phyloP scores from a whole-genome alignment of 805 yeast species.

The Cyberlindnera nakhonratchasimensis region DNA sequence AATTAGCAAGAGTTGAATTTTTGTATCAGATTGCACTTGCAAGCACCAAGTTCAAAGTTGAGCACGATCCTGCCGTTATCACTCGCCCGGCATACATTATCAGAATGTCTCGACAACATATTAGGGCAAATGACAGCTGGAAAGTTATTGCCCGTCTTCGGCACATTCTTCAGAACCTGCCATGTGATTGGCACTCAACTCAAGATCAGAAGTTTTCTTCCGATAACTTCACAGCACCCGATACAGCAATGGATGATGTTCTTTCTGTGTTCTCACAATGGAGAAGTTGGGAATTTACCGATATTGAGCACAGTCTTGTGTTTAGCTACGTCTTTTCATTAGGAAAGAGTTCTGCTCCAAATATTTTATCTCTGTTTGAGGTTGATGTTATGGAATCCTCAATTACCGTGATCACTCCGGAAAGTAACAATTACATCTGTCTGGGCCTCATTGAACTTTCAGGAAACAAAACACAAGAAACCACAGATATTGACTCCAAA shows the following conservation, averaged over 20 bases:
- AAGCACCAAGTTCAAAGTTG: slow-evolving; percentile 49
- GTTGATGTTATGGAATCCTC: slow-evolving; percentile 32
- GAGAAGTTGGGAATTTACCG: slow-evolving; percentile 89
- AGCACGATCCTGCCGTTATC: slow-evolving; percentile 84
- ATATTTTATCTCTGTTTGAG: slow-evolving; percentile 17
- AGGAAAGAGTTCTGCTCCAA: not conserved
- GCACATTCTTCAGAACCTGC: slow-evolving; percentile 61
- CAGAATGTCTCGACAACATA: slow-evolving; percentile 67
- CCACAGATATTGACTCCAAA: not conserved
- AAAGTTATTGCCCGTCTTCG: slow-evolving; percentile 74
- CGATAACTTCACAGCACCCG: slow-evolving; percentile 43
- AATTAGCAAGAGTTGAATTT: slow-evolving; percentile 31
- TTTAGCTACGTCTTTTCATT: slow-evolving; percentile 46
- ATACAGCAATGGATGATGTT: slow-evolving; percentile 51
- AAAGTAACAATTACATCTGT: slow-evolving; percentile 23
- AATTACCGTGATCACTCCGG: slow-evolving; percentile 6
- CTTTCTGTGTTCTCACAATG: slow-evolving; percentile 63
- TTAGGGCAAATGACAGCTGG: slow-evolving; percentile 85
- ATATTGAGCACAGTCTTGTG: slow-evolving; percentile 53
- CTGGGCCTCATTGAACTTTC: slow-evolving; percentile 30
- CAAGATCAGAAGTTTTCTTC: slow-evolving; percentile 32
- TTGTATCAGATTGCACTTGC: slow-evolving; percentile 44
- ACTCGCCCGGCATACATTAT: slow-evolving; percentile 85
- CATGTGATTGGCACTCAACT: slow-evolving; percentile 45
- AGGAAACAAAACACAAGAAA: slow-evolving; percentile 1